Evolutionary conservation across 2,329 filamentous ascomycete genomes (phyloP).

Genomic region (Xylaria sp.): DNA sequence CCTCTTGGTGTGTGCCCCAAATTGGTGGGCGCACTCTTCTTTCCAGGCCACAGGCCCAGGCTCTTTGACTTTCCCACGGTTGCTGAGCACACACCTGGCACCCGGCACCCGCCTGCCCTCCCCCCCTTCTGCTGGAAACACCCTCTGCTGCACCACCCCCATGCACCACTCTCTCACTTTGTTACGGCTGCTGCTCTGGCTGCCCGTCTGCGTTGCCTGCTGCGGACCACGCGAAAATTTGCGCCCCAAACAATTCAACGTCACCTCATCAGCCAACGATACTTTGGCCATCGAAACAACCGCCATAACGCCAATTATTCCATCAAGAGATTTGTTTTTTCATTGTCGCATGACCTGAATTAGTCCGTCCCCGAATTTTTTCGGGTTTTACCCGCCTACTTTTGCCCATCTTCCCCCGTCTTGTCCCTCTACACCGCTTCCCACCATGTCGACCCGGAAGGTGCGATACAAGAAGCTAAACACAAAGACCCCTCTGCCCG

Average conservation of each 20-base stretch:
- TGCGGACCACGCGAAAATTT: constrained; percentile 49
- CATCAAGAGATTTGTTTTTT: constrained; percentile 58
- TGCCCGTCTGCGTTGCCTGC: constrained; percentile 16
- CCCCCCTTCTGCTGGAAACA: no score
- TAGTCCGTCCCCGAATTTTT: constrained; percentile 68
- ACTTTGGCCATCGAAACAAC: constrained; percentile 58
- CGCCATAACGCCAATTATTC: constrained; percentile 52
- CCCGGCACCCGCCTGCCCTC: background rate
- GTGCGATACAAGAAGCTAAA: constrained; percentile 89
- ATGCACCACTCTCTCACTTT: constrained; percentile 17
- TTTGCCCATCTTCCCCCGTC: constrained; percentile 39
- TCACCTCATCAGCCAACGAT: constrained; percentile 51
- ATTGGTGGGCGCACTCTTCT: background rate
- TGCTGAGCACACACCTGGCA: background rate
- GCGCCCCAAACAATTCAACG: constrained; percentile 59
- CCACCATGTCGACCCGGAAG: constrained; percentile 66
- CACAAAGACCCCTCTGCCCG: constrained; percentile 82
- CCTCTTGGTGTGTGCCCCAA: no score
- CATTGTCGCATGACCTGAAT: constrained; percentile 57
- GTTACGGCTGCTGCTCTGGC: constrained; percentile 15
- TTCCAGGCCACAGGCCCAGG: no score
- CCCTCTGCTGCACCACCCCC: constrained; percentile 18
- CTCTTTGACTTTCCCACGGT: background rate
- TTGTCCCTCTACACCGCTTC: constrained; percentile 34
- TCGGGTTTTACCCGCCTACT: constrained; percentile 60